phyloP scores from a whole-genome alignment of 805 yeast genomes.

The Vanderwaltozyma verrucispora region DNA sequence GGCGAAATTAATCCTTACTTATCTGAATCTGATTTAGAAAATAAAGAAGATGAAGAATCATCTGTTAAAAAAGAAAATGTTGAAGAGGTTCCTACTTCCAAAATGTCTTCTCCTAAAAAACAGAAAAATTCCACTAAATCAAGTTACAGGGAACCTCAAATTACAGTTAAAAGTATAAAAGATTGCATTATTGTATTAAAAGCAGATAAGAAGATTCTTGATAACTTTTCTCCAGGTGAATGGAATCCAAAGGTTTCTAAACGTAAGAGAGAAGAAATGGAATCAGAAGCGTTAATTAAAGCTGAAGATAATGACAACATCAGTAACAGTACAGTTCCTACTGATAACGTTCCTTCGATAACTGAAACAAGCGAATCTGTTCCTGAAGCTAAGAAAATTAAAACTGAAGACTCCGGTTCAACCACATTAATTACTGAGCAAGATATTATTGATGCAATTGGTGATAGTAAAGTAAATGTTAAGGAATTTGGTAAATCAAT shows the following conservation, averaged over 20 bases:
- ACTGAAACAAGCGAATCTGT: background rate
- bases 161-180: constrained; percentile 36
- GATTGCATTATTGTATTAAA: constrained; percentile 51
- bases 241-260: constrained; percentile 60
- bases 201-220: constrained; percentile 50
- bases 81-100: constrained; percentile 22
- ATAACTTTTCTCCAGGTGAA: constrained; percentile 64
- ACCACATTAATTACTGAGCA: constrained; percentile 46
- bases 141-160: constrained; percentile 25
- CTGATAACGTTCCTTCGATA: background rate
- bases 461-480: constrained; percentile 30
- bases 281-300: background rate
- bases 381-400: constrained; percentile 29
- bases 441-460: constrained; percentile 59
- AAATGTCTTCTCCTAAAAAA: constrained; percentile 21
- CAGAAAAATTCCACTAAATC: constrained; percentile 6
- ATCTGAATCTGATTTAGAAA: constrained; percentile 57
- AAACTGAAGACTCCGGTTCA: constrained; percentile 22
- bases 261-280: constrained; percentile 21
- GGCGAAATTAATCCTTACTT: constrained; percentile 80
- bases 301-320: background rate
- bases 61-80: constrained; percentile 34
- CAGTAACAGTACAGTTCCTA: too few species aligned
- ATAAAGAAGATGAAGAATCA: constrained; percentile 27
- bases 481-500: constrained; percentile 49